Base-by-base conservation (phyloP, 495 filamentous ascomycete species). In the Penicillium egyptiacum region DNA sequence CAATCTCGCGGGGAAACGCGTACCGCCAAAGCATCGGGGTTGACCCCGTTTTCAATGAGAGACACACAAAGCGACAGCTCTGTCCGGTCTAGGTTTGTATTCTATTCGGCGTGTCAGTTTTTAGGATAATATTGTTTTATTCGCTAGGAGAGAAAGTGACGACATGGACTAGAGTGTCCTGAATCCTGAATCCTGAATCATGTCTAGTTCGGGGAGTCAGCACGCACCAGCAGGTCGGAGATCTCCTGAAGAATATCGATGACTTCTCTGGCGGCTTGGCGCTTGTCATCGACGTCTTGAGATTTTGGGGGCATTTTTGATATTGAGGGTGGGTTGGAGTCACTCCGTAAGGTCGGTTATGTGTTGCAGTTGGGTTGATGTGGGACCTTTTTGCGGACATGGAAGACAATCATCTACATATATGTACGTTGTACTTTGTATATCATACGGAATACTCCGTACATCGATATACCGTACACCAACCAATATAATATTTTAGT, bases 211-310 rank as follows among this genome's bases (percentile, higher is more conserved):
- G 20, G 39, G 46, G 31, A 9, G n/a, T 53, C 12, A 42, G 40
- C 23, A 66, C 75, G 35, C 74, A 97, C 94, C 50, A 98, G 79
- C 19, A 98, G 81, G 17, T 84, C 89, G 39, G 92, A 90, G 58
- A 98, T 96, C 72, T 98, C 94, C 58, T 94, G 86, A 46, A 98
- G 81, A 56, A 98, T 93, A 73, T 98, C 92, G 57, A 98, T 91
- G 56, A 95, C 90, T 72, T 98, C 91, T 25, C 91, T 87, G n/a
- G 94, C 94, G 16, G 92, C 92, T 67, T 87, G 85, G 62, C 91
- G 89, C 74, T 95, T 96, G 52, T 87, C 83, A 55, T 78, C 83
- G 30, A 63, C 60, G 66, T 68, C 65, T 53, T 52, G 33, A 1
- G 62, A 43, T 47, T 68, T 59, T 1, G 65, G 45, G 14, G 65